Evolutionary conservation across 1,139 yeast species (phyloP).

Genomic region (Debaryomyces sp.): DNA sequence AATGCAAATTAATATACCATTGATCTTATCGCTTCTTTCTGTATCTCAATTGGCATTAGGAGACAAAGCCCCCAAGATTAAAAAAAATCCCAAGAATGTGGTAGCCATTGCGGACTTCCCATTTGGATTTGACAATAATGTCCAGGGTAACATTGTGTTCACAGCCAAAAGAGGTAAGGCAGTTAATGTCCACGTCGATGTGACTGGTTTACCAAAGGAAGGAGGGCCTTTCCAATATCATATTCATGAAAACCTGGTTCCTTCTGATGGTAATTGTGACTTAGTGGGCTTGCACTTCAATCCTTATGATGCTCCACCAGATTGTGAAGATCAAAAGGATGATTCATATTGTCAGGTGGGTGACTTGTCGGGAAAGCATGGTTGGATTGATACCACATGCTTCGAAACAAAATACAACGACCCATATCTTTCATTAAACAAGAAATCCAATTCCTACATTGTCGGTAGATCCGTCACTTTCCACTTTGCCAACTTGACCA

Average conservation of each 20-base stretch:
- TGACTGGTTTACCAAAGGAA: slow-evolving; percentile 55
- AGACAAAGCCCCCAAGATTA: slow-evolving; percentile 42
- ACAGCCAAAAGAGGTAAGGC: slow-evolving; percentile 47
- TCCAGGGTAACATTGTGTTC: slow-evolving; percentile 55
- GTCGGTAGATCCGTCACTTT: slow-evolving; percentile 56
- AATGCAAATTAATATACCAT: slow-evolving; percentile 9
- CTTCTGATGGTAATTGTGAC: slow-evolving; percentile 48
- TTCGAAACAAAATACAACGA: slow-evolving; percentile 56
- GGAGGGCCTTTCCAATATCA: slow-evolving; percentile 67
- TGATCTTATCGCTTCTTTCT: slow-evolving; percentile 9
- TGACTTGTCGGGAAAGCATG: slow-evolving; percentile 67
- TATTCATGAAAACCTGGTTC: slow-evolving; percentile 54
- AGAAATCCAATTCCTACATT: slow-evolving; percentile 48
- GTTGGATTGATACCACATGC: slow-evolving; percentile 57
- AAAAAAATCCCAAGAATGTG: slow-evolving; percentile 45
- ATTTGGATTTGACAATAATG: slow-evolving; percentile 37
- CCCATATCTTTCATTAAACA: slow-evolving; percentile 55
- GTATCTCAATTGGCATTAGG: slow-evolving; percentile 22
- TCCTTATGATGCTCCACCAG: slow-evolving; percentile 50
- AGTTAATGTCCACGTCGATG: slow-evolving; percentile 61
- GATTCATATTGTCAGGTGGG: slow-evolving; percentile 62
- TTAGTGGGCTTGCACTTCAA: slow-evolving; percentile 55
- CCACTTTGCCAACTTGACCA: slow-evolving; percentile 51
- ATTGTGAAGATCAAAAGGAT: slow-evolving; percentile 46
- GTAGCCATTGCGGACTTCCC: slow-evolving; percentile 64